Evolutionary conservation across 2,329 filamentous ascomycete species (phyloP).

Genomic region (Shiraia sp.): DNA sequence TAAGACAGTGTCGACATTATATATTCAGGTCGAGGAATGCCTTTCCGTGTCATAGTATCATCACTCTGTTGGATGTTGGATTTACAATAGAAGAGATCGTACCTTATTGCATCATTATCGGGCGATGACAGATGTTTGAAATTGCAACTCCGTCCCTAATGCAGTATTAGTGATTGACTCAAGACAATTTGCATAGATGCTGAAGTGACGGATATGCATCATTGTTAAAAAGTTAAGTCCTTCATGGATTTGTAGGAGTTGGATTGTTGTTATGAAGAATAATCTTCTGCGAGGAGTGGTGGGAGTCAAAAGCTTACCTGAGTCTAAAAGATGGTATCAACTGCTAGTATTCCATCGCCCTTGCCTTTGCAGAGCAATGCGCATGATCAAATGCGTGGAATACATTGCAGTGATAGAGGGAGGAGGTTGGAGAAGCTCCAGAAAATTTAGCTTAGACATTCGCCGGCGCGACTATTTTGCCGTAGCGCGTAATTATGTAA

Average conservation of each 20-base stretch:
- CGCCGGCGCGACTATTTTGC: conserved; percentile 18
- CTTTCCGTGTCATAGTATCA: conserved; percentile 67
- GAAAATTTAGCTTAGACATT: conserved; percentile 27
- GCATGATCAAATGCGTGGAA: conserved; percentile 21
- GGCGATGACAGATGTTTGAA: too few relatives aligned
- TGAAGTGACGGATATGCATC: conserved; percentile 42
- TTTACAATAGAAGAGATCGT: conserved; percentile 19
- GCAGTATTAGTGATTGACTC: conserved; percentile 20
- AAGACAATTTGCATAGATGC: neutral
- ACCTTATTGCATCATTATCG: conserved; percentile 46
- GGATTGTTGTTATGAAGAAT: conserved; percentile 58
- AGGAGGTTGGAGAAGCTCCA: conserved; percentile 16
- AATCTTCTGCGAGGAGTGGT: conserved; percentile 47
- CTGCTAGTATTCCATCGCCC: conserved; percentile 16
- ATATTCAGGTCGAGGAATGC: conserved; percentile 71
- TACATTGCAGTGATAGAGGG: conserved; percentile 5
- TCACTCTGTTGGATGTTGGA: conserved; percentile 52
- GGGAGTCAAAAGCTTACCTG: conserved; percentile 21
- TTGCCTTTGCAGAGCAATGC: conserved; percentile 4
- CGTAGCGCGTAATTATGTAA: conserved; percentile 25
- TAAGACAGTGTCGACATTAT: conserved; percentile 65
- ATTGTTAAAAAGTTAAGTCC: conserved; percentile 60
- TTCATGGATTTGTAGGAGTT: conserved; percentile 61
- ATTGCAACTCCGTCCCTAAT: conserved; percentile 4
- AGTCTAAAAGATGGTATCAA: conserved; percentile 4